A percentile compares a stretch with the other conserved stretches of the same genome.
These are phyloP conservation scores for Trichoderma koningii DNA, from an alignment of 2,329 filamentous ascomycete genomes.

Conservation along the genomic window DNA sequence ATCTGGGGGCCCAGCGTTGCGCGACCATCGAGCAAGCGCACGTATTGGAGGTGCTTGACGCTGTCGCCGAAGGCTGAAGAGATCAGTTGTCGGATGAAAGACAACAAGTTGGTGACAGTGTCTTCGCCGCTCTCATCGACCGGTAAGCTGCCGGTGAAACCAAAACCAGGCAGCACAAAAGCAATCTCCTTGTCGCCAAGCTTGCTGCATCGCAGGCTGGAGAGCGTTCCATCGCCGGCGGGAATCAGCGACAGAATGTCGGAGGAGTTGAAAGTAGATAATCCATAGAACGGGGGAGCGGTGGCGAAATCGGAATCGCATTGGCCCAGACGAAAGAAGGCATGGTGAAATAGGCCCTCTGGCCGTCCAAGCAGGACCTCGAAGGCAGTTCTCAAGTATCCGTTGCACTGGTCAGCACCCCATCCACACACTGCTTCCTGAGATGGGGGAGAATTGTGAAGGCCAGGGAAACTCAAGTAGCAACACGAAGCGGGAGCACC, in stretches of 20 bases:
- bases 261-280: not conserved
- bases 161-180: slow-evolving; percentile 25
- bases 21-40: slow-evolving; percentile 12
- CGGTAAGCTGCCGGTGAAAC: not conserved
- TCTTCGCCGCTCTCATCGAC: not conserved
- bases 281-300: slow-evolving; percentile 3
- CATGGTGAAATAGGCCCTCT: slow-evolving; percentile 16
- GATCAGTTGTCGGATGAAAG: slow-evolving; percentile 1
- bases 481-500: not conserved
- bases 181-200: not conserved
- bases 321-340: slow-evolving; percentile 28
- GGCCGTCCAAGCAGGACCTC: slow-evolving; percentile 35
- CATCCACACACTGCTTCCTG: slow-evolving; percentile 23
- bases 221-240: not conserved
- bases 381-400: slow-evolving; percentile 32
- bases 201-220: not conserved
- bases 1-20: not conserved
- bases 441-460: not conserved
- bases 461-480: slow-evolving; percentile 13
- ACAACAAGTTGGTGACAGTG: not conserved
- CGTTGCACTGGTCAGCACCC: slow-evolving; percentile 35
- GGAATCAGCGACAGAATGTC: not conserved
- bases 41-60: not conserved
- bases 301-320: not conserved
- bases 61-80: not conserved